Evolutionary conservation across 106 monocot genomes (phyloP).

Genomic region (Alisma plantagoaquatica): DNA sequence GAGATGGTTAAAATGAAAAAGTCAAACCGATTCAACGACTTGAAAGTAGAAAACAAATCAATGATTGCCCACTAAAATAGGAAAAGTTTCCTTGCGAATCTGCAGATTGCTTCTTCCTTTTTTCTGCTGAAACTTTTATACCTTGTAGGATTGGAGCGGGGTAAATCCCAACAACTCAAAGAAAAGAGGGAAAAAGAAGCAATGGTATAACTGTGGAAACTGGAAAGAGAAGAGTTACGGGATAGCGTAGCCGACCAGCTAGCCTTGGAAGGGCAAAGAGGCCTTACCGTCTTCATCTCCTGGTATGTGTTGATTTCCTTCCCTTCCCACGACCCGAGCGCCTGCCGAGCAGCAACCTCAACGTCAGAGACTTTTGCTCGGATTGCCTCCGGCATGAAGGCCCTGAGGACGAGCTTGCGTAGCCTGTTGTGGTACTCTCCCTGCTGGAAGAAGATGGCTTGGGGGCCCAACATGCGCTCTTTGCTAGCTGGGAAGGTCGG

Average conservation of each 20-base stretch:
- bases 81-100: no score
- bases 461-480: slow-evolving; percentile 73
- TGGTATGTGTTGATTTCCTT: slow-evolving; percentile 59
- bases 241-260: background rate
- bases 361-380: slow-evolving; percentile 27
- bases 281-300: slow-evolving; percentile 81
- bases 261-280: background rate
- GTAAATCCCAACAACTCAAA: no score
- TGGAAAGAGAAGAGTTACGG: no score
- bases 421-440: slow-evolving; percentile 66
- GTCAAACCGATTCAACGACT: no score
- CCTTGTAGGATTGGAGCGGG: no score
- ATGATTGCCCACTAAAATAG: no score
- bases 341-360: slow-evolving; percentile 37
- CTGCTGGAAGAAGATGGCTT: slow-evolving; percentile 95
- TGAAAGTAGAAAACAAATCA: no score
- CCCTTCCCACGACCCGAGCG: slow-evolving; percentile 64
- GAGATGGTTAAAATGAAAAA: no score
- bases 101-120: no score
- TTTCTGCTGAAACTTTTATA: no score
- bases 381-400: slow-evolving; percentile 73
- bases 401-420: slow-evolving; percentile 57
- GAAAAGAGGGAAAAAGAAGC: no score
- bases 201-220: no score
- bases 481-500: slow-evolving; percentile 92